These are phyloP conservation scores for Amesomyces nigricolor DNA, from an alignment of 2,329 filamentous ascomycete species.

Conservation along the genomic window DNA sequence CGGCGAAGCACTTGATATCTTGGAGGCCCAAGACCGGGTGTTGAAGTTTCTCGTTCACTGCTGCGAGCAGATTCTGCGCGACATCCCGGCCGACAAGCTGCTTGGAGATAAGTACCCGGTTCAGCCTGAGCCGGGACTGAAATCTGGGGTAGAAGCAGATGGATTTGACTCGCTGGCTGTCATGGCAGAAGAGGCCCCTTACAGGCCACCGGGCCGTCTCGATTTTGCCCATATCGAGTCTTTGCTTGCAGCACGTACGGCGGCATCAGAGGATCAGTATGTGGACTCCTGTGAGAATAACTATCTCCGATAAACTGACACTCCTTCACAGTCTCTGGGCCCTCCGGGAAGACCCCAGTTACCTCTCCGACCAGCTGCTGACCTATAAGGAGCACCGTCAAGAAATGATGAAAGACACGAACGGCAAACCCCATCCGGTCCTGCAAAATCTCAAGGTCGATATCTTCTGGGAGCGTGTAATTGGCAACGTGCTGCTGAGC, in stretches of 20 bases:
- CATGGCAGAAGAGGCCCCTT: conserved; percentile 47
- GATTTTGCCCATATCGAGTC: conserved; percentile 41
- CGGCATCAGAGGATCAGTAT: conserved; percentile 46
- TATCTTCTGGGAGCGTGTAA: conserved; percentile 37
- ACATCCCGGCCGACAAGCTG: conserved; percentile 36
- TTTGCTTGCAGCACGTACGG: conserved; percentile 38
- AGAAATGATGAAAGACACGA: conserved; percentile 38
- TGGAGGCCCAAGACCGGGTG: conserved; percentile 47
- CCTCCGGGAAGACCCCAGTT: conserved; percentile 53
- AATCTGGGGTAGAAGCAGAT: conserved; percentile 26
- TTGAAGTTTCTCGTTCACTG: conserved; percentile 45
- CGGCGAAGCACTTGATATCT: conserved; percentile 43
- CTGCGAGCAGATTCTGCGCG: conserved; percentile 45
- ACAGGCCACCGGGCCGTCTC: conserved; percentile 42
- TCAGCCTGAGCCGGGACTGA: conserved; percentile 35
- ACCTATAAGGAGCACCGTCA: conserved; percentile 43
- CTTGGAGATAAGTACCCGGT: conserved; percentile 29
- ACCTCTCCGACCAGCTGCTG: conserved; percentile 43
- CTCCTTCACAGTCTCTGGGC: conserved; percentile 34
- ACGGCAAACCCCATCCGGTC: conserved; percentile 30
- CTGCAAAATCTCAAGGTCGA: conserved; percentile 13
- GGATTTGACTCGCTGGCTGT: conserved; percentile 36
- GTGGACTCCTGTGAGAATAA: not conserved
- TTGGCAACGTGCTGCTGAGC: conserved; percentile 31
- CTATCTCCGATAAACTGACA: not conserved